Evolutionary conservation across 2,329 filamentous ascomycete genomes (phyloP).

Genomic region (Aureobasidium sp.): DNA sequence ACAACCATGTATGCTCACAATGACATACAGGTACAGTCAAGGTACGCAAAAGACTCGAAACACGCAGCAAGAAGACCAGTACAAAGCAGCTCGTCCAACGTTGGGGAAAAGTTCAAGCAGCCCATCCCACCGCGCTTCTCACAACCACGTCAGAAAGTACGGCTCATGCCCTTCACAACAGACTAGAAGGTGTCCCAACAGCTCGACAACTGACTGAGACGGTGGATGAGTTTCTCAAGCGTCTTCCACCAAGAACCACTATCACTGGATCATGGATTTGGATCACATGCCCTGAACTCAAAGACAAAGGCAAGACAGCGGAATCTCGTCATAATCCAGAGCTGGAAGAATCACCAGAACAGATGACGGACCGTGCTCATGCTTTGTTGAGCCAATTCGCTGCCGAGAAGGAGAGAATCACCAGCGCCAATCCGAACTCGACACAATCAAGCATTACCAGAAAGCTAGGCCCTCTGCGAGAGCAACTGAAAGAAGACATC

Average conservation of each 20-base stretch:
- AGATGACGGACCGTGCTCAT: slow-evolving; percentile 37
- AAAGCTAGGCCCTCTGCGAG: slow-evolving; percentile 34
- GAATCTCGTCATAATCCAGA: slow-evolving; percentile 33
- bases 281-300: slow-evolving; percentile 54
- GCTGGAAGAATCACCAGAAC: slow-evolving; percentile 31
- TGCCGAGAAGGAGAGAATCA: slow-evolving; percentile 39
- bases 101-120: background rate
- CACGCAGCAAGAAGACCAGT: background rate
- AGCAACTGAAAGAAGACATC: slow-evolving; percentile 45
- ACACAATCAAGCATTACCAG: slow-evolving; percentile 32
- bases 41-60: background rate
- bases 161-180: slow-evolving; percentile 43
- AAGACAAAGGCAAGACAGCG: slow-evolving; percentile 25
- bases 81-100: background rate
- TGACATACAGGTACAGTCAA: background rate
- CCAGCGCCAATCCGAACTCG: slow-evolving; percentile 42
- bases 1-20: background rate
- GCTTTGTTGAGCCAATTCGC: slow-evolving; percentile 46
- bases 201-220: slow-evolving; percentile 58
- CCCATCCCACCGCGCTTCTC: background rate
- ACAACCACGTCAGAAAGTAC: background rate
- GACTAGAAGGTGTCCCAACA: slow-evolving; percentile 43
- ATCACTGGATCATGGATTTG: slow-evolving; percentile 59
- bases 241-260: slow-evolving; percentile 60
- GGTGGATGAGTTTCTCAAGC: slow-evolving; percentile 54